Evolutionary conservation across 495 filamentous ascomycete genomes (phyloP).

Genomic region (Haplographium delicatum): DNA sequence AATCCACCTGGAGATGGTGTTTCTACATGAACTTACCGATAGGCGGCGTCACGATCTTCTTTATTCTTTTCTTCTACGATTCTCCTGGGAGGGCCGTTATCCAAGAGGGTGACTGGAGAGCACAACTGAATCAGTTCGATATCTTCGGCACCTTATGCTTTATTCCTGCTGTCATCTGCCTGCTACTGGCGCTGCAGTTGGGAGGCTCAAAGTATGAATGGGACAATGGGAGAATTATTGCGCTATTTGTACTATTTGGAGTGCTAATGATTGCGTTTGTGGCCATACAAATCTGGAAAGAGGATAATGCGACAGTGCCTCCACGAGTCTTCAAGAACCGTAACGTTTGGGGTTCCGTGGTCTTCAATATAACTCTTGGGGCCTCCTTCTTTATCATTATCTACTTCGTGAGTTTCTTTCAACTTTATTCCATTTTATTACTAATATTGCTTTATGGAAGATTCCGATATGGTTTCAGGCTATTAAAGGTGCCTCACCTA

Average conservation of each 20-base stretch:
- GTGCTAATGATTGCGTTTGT: conserved; percentile 58
- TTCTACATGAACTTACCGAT: conserved; percentile 64
- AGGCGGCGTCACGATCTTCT: conserved; percentile 42
- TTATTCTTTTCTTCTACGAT: conserved; percentile 30
- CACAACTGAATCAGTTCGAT: conserved; percentile 50
- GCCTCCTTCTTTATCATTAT: no score
- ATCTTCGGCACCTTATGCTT: conserved; percentile 60
- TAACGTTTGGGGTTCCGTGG: conserved; percentile 1
- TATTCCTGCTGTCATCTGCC: conserved; percentile 63
- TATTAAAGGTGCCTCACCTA: conserved; percentile 50
- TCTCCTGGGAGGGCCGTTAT: background rate
- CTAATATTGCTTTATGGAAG: conserved; percentile 49
- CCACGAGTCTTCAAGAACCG: no score
- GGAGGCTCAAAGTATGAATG: conserved; percentile 68
- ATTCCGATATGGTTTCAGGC: conserved; percentile 84
- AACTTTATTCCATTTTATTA: no score
- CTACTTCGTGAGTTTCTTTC: no score
- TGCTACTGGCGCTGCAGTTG: conserved; percentile 82
- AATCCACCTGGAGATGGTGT: conserved; percentile 42
- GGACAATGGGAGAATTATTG: conserved; percentile 61
- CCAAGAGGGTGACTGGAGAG: background rate
- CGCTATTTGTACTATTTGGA: conserved; percentile 62
- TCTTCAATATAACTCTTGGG: no score
- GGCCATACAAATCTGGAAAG: conserved; percentile 53
- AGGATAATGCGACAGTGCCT: conserved; percentile 70